phyloP scores from a whole-genome alignment of 306 rosid genomes.

The Corylus avellana region DNA sequence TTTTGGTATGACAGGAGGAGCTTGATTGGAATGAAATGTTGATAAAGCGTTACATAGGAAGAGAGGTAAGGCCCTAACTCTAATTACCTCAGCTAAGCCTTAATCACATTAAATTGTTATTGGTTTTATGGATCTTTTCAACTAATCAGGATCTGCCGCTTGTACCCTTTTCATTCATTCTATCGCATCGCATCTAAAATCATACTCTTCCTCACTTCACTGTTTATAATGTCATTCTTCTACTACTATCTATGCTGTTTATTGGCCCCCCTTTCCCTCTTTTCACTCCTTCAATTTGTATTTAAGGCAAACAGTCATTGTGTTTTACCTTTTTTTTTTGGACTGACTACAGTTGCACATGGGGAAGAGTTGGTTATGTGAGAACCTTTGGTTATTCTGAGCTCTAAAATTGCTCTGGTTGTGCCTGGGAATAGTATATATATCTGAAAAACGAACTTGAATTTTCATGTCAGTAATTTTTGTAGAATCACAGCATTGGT shows the following conservation, averaged over 20 bases:
- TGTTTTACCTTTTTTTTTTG: neutral
- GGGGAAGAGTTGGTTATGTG: neutral
- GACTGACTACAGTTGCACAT: conserved; percentile 13
- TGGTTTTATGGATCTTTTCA: neutral
- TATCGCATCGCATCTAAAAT: neutral
- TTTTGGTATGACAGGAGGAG: conserved; percentile 66
- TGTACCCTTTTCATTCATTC: neutral
- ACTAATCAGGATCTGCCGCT: neutral
- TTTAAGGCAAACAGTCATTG: neutral
- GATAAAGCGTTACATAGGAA: conserved; percentile 76
- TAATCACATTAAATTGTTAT: neutral
- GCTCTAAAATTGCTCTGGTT: neutral
- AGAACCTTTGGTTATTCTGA: conserved; percentile 8
- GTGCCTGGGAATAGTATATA: neutral
- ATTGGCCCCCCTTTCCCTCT: neutral
- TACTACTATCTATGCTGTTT: neutral
- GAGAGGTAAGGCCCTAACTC: conserved; percentile 57
- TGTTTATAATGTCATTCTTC: neutral
- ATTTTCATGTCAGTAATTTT: neutral
- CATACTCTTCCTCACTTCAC: neutral
- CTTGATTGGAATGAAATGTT: conserved; percentile 77
- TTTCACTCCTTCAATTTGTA: neutral
- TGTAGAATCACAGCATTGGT: neutral
- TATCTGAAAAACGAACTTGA: neutral
- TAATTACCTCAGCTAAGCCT: neutral